Evolutionary conservation across 352 stramenopile species (phyloP).

Genomic region (Phytopythium montanum): DNA sequence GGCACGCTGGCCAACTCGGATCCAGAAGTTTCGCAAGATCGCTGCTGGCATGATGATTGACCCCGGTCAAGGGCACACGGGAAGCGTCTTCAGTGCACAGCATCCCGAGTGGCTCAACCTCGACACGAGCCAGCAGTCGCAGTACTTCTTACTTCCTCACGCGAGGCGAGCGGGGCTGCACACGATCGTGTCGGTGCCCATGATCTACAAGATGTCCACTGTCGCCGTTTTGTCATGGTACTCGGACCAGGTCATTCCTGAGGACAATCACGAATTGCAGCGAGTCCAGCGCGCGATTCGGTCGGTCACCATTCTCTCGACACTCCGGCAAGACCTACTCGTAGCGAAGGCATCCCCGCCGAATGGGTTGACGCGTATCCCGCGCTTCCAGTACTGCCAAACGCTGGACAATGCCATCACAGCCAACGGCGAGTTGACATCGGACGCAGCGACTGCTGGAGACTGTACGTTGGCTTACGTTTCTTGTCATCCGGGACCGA

Average conservation of each 20-base stretch:
- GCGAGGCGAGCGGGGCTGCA: slow-evolving; percentile 60
- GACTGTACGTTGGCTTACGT: slow-evolving; percentile 36
- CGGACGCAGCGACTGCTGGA: slow-evolving; percentile 27
- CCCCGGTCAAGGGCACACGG: slow-evolving; percentile 68
- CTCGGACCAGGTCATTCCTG: slow-evolving; percentile 38
- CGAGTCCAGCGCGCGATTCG: slow-evolving; percentile 66
- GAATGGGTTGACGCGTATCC: slow-evolving; percentile 27
- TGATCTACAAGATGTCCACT: slow-evolving; percentile 82
- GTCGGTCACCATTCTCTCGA: slow-evolving; percentile 60
- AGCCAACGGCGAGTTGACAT: slow-evolving; percentile 59
- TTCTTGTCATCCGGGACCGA: background rate
- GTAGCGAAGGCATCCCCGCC: slow-evolving; percentile 23
- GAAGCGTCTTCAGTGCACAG: slow-evolving; percentile 67
- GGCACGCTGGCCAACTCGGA: slow-evolving; percentile 35
- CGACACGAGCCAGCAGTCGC: slow-evolving; percentile 37
- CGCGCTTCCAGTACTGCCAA: slow-evolving; percentile 77
- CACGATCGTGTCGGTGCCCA: slow-evolving; percentile 65
- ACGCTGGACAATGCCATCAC: slow-evolving; percentile 72
- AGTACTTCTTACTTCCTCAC: slow-evolving; percentile 75
- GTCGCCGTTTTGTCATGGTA: slow-evolving; percentile 84
- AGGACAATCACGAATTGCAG: slow-evolving; percentile 63
- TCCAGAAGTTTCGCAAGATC: slow-evolving; percentile 75
- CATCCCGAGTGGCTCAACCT: slow-evolving; percentile 71
- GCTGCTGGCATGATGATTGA: slow-evolving; percentile 72
- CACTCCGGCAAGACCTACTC: slow-evolving; percentile 49